A percentile compares a stretch with the other conserved stretches of the same genome.
Evolutionary conservation across 2,329 filamentous ascomycete species (phyloP).

Genomic region (Trichoderma sp.): DNA sequence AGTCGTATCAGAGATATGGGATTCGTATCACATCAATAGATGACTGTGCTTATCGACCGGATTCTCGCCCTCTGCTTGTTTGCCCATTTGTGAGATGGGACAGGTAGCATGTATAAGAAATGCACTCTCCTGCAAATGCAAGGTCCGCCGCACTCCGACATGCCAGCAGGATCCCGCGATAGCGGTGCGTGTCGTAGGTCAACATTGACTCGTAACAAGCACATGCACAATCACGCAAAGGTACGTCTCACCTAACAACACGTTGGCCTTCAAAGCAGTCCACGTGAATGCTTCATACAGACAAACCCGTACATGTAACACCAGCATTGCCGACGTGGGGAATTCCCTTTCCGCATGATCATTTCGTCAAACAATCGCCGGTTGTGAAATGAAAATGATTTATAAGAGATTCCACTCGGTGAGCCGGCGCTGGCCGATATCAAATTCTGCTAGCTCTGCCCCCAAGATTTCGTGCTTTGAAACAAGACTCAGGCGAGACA

Average conservation of each 20-base stretch:
- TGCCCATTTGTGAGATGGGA: neutral
- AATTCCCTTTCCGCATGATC: neutral
- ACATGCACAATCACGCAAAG: neutral
- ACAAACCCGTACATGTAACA: neutral
- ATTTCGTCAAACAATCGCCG: neutral
- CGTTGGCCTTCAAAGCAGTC: neutral
- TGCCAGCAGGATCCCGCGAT: neutral
- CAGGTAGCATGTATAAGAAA: neutral
- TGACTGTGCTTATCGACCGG: neutral
- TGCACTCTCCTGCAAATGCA: neutral
- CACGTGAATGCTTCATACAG: neutral
- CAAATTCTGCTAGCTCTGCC: neutral
- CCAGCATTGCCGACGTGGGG: neutral
- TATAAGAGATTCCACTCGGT: slow-evolving; percentile 7
- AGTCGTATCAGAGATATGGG: neutral
- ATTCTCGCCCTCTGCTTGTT: neutral
- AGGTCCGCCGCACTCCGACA: neutral
- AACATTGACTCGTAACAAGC: neutral
- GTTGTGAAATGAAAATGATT: neutral
- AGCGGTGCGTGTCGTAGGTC: neutral
- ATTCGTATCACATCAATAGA: neutral
- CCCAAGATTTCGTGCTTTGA: neutral
- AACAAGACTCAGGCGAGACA: neutral
- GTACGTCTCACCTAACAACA: neutral
- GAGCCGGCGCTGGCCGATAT: slow-evolving; percentile 21